A percentile compares a stretch with the other conserved stretches of the same genome.
These are phyloP conservation scores for Eutrema heterophyllum DNA, from an alignment of 345 rosid species.

Conservation along the genomic window DNA sequence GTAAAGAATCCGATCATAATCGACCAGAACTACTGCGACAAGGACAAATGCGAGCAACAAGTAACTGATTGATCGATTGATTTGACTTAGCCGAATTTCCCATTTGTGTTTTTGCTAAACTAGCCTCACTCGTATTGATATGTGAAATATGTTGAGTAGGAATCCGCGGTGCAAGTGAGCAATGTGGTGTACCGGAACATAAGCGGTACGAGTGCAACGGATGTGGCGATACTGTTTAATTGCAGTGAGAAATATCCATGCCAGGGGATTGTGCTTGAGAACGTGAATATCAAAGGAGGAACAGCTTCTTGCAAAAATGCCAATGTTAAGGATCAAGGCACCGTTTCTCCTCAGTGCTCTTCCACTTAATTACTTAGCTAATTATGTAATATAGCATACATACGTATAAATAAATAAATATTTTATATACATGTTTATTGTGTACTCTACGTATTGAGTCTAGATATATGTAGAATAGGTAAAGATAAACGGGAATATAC, in stretches of 20 bases:
- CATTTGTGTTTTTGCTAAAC: not conserved
- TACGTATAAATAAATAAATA: not conserved
- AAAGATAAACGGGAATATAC: not conserved
- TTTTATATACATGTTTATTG: not conserved
- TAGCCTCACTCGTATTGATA: not conserved
- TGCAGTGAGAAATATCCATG: constrained; percentile 69
- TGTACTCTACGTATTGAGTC: not conserved
- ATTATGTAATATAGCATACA: not conserved
- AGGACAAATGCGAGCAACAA: constrained; percentile 54
- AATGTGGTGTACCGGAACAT: constrained; percentile 70
- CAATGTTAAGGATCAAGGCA: constrained; percentile 32
- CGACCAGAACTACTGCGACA: constrained; percentile 84
- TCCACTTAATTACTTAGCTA: not conserved
- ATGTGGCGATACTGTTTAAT: constrained; percentile 55
- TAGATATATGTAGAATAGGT: not conserved
- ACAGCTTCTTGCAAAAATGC: constrained; percentile 59
- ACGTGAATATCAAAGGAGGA: constrained; percentile 36
- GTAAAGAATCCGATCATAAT: constrained; percentile 82
- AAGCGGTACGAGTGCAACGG: constrained; percentile 65
- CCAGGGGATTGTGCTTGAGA: constrained; percentile 50
- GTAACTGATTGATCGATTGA: constrained; percentile 24
- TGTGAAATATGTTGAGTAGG: constrained; percentile 30
- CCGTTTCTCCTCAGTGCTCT: constrained; percentile 54
- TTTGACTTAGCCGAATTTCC: not conserved
- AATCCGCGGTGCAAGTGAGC: constrained; percentile 60